Conservation (phyloP, 345 rosid genomes). For the Combretum micranthum region DNA sequence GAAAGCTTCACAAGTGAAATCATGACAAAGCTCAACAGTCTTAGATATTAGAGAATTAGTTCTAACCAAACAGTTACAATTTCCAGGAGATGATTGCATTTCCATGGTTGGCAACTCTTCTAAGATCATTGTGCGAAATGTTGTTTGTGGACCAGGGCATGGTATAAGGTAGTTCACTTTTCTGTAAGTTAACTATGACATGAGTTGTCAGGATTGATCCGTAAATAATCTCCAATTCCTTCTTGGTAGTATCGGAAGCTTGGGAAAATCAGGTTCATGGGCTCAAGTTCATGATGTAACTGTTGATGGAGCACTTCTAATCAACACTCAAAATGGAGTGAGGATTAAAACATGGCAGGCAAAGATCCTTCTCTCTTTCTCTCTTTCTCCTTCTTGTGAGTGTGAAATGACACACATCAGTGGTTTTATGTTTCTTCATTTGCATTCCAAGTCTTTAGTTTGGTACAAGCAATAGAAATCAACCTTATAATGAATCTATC, state of each 20-base stretch:
- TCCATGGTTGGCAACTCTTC: constrained; percentile 84
- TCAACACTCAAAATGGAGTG: constrained; percentile 67
- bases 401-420: neutral
- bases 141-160: constrained; percentile 93
- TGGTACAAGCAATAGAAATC: too few species aligned
- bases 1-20: too few species aligned
- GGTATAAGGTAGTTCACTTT: constrained; percentile 65
- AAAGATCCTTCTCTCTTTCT: constrained; percentile 1
- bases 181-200: neutral
- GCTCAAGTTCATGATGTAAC: constrained; percentile 44
- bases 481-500: neutral
- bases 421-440: neutral
- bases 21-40: too few species aligned
- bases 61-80: constrained; percentile 10
- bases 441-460: too few species aligned
- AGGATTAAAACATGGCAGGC: constrained; percentile 99
- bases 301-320: constrained; percentile 55
- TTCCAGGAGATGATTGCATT: constrained; percentile 86
- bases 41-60: neutral
- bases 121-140: constrained; percentile 45
- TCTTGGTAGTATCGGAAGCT: constrained; percentile 63
- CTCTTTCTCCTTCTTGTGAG: too few species aligned
- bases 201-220: neutral
- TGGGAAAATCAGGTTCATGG: constrained; percentile 66
- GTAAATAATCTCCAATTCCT: too few species aligned